Evolutionary conservation across 805 yeast species (phyloP).

Genomic region (Candida rishiriensis): DNA sequence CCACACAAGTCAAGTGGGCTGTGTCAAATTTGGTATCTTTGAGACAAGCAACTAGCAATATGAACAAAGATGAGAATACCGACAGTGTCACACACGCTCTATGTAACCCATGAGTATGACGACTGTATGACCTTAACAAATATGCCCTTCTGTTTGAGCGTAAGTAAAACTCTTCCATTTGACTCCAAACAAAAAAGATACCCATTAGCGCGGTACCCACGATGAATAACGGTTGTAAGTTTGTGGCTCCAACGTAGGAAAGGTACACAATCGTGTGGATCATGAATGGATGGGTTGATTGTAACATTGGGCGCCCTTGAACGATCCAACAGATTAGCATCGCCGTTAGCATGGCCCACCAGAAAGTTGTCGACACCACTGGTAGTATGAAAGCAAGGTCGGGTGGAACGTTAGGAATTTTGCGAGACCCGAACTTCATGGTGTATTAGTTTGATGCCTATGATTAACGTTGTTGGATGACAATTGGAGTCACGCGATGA

Average conservation of each 20-base stretch:
- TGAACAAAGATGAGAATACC: conserved; percentile 53
- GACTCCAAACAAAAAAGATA: conserved; percentile 59
- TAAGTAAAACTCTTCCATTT: conserved; percentile 58
- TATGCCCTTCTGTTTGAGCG: conserved; percentile 45
- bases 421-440: conserved; percentile 5
- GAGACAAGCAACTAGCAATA: conserved; percentile 69
- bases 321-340: conserved; percentile 73
- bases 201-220: conserved; percentile 76
- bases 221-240: conserved; percentile 78
- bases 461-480: no score
- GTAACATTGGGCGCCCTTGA: conserved; percentile 73
- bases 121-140: conserved; percentile 43
- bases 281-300: conserved; percentile 45
- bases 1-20: conserved; percentile 67
- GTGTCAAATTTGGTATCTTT: conserved; percentile 53
- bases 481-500: no score
- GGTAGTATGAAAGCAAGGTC: conserved; percentile 45
- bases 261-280: conserved; percentile 50
- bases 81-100: conserved; percentile 20
- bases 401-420: conserved; percentile 25
- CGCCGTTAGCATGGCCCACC: conserved; percentile 92
- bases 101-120: conserved; percentile 18
- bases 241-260: conserved; percentile 86
- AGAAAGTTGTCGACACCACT: conserved; percentile 56
- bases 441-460: background rate